These are phyloP conservation scores for Arachnopeziza araneosa DNA, from an alignment of 2,329 filamentous ascomycete species.

Conservation along the genomic window DNA sequence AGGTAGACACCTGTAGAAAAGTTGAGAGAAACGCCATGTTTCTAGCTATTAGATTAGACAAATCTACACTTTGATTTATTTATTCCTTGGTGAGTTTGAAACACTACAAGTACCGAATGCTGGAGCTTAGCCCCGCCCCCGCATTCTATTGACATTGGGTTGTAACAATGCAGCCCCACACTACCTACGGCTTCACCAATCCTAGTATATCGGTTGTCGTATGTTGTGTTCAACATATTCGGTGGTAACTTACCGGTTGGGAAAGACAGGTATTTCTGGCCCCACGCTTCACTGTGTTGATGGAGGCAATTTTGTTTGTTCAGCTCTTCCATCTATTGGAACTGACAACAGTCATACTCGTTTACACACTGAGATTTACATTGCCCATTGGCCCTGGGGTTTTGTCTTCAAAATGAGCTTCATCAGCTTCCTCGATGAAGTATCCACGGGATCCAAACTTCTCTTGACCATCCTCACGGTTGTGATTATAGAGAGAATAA, in stretches of 20 bases:
- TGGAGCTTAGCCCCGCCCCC: background rate
- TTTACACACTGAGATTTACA: too few species aligned
- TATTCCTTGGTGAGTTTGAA: background rate
- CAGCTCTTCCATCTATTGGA: background rate
- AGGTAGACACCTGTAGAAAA: background rate
- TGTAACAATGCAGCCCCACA: background rate
- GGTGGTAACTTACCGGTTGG: background rate
- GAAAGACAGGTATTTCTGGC: background rate
- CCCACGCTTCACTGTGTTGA: background rate
- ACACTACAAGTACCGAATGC: background rate
- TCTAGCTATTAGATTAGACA: background rate
- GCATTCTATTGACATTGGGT: background rate
- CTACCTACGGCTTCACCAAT: background rate
- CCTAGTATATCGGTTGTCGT: background rate
- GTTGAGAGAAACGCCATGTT: constrained; percentile 1
- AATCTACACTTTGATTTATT: too few species aligned
- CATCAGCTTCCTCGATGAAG: background rate
- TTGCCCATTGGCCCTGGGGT: too few species aligned
- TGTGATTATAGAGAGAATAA: constrained; percentile 12
- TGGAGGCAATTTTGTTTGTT: background rate
- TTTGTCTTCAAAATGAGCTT: background rate
- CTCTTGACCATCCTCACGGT: constrained; percentile 4
- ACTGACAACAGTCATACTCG: too few species aligned
- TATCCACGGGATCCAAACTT: background rate
- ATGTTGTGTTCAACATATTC: background rate